Base-by-base conservation (phyloP, 148 eudicot species). In the Rhododendron kiyosumense region DNA sequence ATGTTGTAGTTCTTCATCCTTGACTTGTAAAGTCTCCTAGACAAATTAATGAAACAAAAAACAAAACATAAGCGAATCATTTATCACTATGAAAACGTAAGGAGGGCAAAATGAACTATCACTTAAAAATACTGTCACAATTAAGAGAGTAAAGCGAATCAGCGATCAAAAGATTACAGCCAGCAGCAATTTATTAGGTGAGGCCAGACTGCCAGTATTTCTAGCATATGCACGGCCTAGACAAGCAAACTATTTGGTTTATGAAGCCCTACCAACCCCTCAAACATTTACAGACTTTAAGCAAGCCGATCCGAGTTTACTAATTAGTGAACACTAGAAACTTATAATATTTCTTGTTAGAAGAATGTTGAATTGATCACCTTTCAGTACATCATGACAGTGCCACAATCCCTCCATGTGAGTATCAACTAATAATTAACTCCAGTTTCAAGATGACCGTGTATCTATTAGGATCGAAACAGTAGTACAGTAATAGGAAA, bases 1-100 rank as follows among this genome's bases (percentile, higher is more conserved):
- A 87, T 95, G 92, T 89, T 95, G 98, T 86, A 97, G 87, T 86
- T 97, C 99, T 90, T 97, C 99, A 85, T 97, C 99, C 88, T 97
- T 97, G 85, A 97, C 99, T 84, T 90, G 88, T 81, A 97, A 87
- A 17, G 99, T 97, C 85, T 97, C 98, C 99, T 97, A 89, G 59
- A 87, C 34, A 52, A 85, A 80, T 83, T 20, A 85, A 87, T 67
- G 18, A 71, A 20, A 75, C 22, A 51, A 52, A 36, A 24, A 3
- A 18, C 12, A 26, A 75, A 18, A 28, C 6, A 71, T 30, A 71
- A 71, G 38, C 7, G 5, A 71, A 30, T 71, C 36, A 69, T 11
- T 28, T 18, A 73, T 54, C 15, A 32, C 79, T 2, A 48, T 8
- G 11, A 49, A 30, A 71, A 24, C 36, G 46, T 17, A 84, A 65